Conservation (phyloP, 1,284 basidiomycete genomes). For the Bondarzewia mesenterica region DNA sequence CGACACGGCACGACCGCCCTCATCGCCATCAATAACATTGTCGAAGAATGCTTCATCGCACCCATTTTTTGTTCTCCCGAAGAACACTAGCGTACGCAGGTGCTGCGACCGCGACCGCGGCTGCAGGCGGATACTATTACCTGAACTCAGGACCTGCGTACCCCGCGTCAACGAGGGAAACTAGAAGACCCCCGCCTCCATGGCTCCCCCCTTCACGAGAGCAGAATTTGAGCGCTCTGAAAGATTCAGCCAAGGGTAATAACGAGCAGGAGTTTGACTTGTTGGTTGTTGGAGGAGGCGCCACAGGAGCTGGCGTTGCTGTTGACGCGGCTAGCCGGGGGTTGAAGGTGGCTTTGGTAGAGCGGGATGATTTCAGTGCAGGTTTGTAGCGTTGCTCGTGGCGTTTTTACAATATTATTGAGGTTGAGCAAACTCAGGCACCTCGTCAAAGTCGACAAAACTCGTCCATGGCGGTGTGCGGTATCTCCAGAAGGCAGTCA, state of each 20-base stretch:
- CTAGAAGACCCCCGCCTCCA: slow-evolving; percentile 57
- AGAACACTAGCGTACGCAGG: slow-evolving; percentile 43
- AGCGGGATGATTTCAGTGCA: slow-evolving; percentile 87
- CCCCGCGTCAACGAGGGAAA: slow-evolving; percentile 51
- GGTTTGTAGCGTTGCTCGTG: slow-evolving; percentile 37
- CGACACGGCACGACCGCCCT: too few relatives aligned
- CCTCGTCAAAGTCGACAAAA: slow-evolving; percentile 96
- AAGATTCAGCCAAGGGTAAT: slow-evolving; percentile 27
- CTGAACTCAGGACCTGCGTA: slow-evolving; percentile 65
- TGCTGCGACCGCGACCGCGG: slow-evolving; percentile 40
- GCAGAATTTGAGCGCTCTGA: slow-evolving; percentile 55
- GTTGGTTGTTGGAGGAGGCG: slow-evolving; percentile 87
- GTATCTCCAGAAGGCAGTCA: slow-evolving; percentile 94
- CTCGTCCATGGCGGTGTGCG: slow-evolving; percentile 97
- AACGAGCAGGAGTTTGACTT: slow-evolving; percentile 58
- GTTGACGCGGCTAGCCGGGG: slow-evolving; percentile 92
- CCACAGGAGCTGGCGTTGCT: slow-evolving; percentile 91
- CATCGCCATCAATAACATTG: too few relatives aligned
- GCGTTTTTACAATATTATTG: neutral
- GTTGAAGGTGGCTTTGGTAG: slow-evolving; percentile 88
- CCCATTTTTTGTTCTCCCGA: slow-evolving; percentile 40
- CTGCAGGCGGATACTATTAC: slow-evolving; percentile 59
- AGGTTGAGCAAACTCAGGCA: slow-evolving; percentile 41
- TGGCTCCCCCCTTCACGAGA: slow-evolving; percentile 69
- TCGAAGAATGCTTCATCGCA: slow-evolving; percentile 35